Percentiles rank a stretch among this genome's conserved stretches.
Conservation (phyloP, 768 basidiomycete genomes). For the Lentinus brumalis region DNA sequence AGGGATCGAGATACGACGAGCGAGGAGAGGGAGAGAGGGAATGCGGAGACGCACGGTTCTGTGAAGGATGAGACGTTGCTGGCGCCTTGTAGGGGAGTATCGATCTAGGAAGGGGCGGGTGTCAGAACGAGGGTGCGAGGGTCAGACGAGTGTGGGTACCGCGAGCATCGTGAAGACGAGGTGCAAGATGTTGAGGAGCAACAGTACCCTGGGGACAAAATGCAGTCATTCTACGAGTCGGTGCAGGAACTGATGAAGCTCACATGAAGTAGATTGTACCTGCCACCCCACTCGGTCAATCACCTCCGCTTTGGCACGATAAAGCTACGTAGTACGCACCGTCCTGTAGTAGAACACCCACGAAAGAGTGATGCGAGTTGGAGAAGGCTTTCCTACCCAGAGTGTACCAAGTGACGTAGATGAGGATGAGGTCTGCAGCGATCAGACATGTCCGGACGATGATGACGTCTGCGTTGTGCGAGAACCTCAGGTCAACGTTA, state of each 20-base stretch:
- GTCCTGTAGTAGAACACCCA: not conserved
- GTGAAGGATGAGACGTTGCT: not conserved
- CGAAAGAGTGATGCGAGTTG: not conserved
- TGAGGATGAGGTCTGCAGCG: not conserved
- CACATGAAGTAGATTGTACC: not conserved
- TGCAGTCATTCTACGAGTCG: not conserved
- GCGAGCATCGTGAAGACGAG: slow-evolving; percentile 1
- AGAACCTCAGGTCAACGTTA: too few species aligned
- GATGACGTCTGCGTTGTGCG: not conserved
- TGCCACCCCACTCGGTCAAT: not conserved
- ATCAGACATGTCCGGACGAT: not conserved
- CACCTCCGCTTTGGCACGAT: too few species aligned
- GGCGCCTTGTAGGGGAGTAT: not conserved
- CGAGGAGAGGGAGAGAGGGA: not conserved
- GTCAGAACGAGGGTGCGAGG: not conserved
- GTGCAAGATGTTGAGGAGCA: not conserved
- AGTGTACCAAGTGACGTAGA: not conserved
- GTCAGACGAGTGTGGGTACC: not conserved
- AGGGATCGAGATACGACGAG: not conserved
- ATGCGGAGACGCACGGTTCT: not conserved
- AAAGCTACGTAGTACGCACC: not conserved
- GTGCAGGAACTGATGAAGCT: not conserved
- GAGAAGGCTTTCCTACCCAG: not conserved
- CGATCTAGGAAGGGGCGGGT: not conserved
- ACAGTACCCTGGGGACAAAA: not conserved